A percentile compares a stretch with the other conserved stretches of the same genome.
These are phyloP conservation scores for Digitaria exilis DNA, from an alignment of 202 grass and related monocot species.

Conservation along the genomic window DNA sequence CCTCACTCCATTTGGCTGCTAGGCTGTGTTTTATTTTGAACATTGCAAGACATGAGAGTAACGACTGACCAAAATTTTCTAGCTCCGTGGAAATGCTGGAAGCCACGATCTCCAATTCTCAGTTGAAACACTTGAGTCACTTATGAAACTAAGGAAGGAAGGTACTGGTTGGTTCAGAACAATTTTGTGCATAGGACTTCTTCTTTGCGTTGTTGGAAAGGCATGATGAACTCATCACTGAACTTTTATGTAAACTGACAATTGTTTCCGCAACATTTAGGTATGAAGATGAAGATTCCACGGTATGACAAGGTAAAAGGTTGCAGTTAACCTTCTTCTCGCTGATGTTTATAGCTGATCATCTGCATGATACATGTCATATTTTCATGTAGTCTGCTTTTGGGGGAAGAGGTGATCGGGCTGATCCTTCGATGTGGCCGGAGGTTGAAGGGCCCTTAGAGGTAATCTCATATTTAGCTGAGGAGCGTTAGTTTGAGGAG, in stretches of 20 bases:
- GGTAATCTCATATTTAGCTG: slow-evolving; percentile 43
- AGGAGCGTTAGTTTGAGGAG: slow-evolving; percentile 9
- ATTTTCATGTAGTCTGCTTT: slow-evolving; percentile 82
- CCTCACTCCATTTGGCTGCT: not conserved
- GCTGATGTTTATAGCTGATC: slow-evolving; percentile 43
- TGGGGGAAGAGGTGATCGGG: slow-evolving; percentile 93
- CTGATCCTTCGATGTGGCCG: slow-evolving; percentile 86
- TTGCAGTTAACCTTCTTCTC: slow-evolving; percentile 49
- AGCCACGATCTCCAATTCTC: slow-evolving; percentile 96
- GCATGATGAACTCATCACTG: not conserved
- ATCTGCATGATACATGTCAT: slow-evolving; percentile 38
- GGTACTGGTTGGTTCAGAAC: slow-evolving; percentile 46
- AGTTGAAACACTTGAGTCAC: slow-evolving; percentile 73
- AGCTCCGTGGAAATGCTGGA: slow-evolving; percentile 98
- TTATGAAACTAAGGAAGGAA: slow-evolving; percentile 85
- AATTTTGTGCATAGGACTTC: not conserved
- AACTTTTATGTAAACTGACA: slow-evolving; percentile 36
- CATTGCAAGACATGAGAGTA: slow-evolving; percentile 39
- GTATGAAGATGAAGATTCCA: slow-evolving; percentile 94
- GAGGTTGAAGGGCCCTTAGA: slow-evolving; percentile 94
- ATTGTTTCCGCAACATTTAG: slow-evolving; percentile 55
- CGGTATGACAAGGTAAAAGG: slow-evolving; percentile 94
- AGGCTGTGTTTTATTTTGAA: slow-evolving; percentile 26
- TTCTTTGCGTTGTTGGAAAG: slow-evolving; percentile 1
- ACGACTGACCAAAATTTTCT: slow-evolving; percentile 47